Evolutionary conservation across 2,329 filamentous ascomycete species (phyloP).

Genomic region (Botrytis paeoniae): DNA sequence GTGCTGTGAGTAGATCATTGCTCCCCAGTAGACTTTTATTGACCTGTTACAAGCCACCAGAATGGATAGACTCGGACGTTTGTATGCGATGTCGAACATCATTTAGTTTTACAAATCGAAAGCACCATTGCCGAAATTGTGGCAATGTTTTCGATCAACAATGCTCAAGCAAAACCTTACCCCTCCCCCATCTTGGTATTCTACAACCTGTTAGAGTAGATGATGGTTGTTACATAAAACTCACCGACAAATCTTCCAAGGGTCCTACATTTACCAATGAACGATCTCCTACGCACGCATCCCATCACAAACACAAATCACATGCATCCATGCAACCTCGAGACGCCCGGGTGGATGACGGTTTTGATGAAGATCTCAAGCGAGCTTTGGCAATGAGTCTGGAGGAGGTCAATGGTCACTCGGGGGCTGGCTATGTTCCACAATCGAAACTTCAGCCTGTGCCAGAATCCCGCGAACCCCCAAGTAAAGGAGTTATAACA

Average conservation of each 20-base stretch:
- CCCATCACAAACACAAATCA: constrained; percentile 62
- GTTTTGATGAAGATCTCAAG: constrained; percentile 93
- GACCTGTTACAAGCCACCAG: constrained; percentile 65
- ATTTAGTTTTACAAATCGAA: constrained; percentile 97
- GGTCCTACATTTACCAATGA: constrained; percentile 42
- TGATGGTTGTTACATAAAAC: constrained; percentile 88
- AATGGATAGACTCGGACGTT: constrained; percentile 97
- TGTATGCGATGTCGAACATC: constrained; percentile 96
- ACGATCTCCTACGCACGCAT: constrained; percentile 45
- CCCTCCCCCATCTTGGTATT: constrained; percentile 90
- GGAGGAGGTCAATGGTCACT: constrained; percentile 80
- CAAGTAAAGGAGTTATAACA: constrained; percentile 37
- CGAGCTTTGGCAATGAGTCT: constrained; percentile 94
- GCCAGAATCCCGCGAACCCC: constrained; percentile 22
- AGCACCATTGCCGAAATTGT: constrained; percentile 97
- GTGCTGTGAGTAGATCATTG: constrained; percentile 62
- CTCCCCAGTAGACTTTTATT: constrained; percentile 2
- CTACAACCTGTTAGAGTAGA: constrained; percentile 88
- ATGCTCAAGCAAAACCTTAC: constrained; percentile 84
- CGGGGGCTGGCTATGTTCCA: constrained; percentile 67
- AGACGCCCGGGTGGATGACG: constrained; percentile 81
- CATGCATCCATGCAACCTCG: constrained; percentile 78
- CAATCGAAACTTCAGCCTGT: constrained; percentile 51
- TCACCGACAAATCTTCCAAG: constrained; percentile 70
- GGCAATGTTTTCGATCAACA: constrained; percentile 96